Evolutionary conservation across 2,329 filamentous ascomycete genomes (phyloP).

Genomic region (Cladosporium sp.): DNA sequence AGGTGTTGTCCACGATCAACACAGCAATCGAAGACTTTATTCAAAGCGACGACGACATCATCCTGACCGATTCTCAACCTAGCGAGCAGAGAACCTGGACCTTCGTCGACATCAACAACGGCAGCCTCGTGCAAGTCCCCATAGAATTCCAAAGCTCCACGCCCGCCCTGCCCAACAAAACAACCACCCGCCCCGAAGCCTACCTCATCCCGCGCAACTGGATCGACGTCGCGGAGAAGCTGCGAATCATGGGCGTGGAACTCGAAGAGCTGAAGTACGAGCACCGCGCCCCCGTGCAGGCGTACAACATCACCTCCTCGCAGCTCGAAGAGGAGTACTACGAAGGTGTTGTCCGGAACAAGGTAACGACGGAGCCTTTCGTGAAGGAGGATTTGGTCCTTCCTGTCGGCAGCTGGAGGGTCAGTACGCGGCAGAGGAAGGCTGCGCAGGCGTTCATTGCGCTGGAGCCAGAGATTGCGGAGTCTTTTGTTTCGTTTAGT

Average conservation of each 20-base stretch:
- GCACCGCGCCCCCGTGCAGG: conserved; percentile 21
- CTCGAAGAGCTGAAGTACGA: conserved; percentile 21
- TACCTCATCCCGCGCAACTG: conserved; percentile 26
- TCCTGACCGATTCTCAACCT: conserved; percentile 19
- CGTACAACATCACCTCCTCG: conserved; percentile 20
- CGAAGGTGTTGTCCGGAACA: conserved; percentile 23
- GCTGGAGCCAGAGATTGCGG: conserved; percentile 26
- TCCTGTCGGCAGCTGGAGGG: conserved; percentile 21
- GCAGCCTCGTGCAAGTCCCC: conserved; percentile 17
- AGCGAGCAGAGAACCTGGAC: conserved; percentile 19
- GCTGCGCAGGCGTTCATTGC: conserved; percentile 24
- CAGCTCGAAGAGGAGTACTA: conserved; percentile 18
- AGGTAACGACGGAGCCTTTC: conserved; percentile 17
- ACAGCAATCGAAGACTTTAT: conserved; percentile 20
- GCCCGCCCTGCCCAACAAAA: conserved; percentile 19
- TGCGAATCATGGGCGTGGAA: conserved; percentile 22
- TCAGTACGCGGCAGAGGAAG: conserved; percentile 25
- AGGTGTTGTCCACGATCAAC: conserved; percentile 12
- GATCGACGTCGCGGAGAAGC: conserved; percentile 19
- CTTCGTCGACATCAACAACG: conserved; percentile 19
- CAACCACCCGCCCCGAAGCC: conserved; percentile 20
- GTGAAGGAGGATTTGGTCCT: conserved; percentile 17
- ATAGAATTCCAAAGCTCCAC: conserved; percentile 19
- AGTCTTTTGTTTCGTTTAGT: conserved; percentile 23
- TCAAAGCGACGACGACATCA: conserved; percentile 18